Base-by-base conservation (phyloP, 768 basidiomycete genomes). In the Hygrophorus russula region DNA sequence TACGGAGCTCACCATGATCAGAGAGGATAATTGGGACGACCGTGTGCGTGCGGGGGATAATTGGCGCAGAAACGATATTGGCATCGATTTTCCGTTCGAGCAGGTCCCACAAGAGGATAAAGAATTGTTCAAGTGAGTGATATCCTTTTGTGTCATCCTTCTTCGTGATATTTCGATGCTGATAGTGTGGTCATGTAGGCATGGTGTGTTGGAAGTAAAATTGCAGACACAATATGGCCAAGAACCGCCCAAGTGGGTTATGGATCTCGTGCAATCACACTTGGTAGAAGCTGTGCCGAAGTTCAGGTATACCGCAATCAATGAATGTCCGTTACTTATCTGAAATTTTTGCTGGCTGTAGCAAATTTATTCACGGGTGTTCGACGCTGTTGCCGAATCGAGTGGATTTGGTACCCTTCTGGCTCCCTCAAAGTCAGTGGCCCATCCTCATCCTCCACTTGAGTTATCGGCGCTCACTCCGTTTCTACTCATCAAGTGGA, bases 1-100 rank as follows among this genome's bases (percentile, higher is more conserved):
- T 57, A 99, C 96, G 0, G 90, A 97, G 59, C 75, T 99, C 28
- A 84, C 88, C 3, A 81, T 99, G 74, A 61, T 96, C 42, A 76
- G 96, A 48, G 96, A 99, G 62, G 96, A 98, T 56, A 88, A 96
- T 56, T 98, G 93, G 88, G 93, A 97, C 59, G 87, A 83, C 1
- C 58, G 60, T 31, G 58, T 59, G 5, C 82, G 94, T n/a, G 66
- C 90, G 0, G 78, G 80, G 5, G 70, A 82, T 41, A 96, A 99
- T 59, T 99, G 96, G 96, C 76, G 96, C 29, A 71, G 96, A 37
- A 91, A 75, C 39, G 96, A 98, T 56, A 81, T 96, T 44, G 89
- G 90, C 5, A 88, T 97, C 51, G 88, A 97, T 59, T 70, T 76
- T 61, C 94, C 96, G 1, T 98, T 98, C 59, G 71, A 80, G 12